Evolutionary conservation across 1,284 basidiomycete species (phyloP), one percentile per base, ranked within the genome.

Genomic region (Inonotus obliquus): DNA sequence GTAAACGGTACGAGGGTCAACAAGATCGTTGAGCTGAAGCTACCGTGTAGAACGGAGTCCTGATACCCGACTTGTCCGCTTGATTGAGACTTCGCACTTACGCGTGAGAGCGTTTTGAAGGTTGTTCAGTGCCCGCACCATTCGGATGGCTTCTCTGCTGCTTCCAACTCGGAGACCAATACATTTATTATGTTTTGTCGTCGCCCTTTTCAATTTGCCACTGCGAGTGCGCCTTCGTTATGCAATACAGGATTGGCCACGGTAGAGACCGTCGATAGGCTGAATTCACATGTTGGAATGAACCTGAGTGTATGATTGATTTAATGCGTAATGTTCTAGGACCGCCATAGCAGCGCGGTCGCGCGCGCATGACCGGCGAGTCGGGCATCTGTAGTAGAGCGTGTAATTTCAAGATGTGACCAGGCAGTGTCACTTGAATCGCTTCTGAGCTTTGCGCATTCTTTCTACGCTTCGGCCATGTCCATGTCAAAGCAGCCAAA

Each of bases 401-500:
- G 11, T 44, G 35, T 38, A 38, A 25, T 6, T 7, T 49, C 9
- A 7, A 23, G 32, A 2, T 35, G 51, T 52, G 51, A 32, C 27
- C 5, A 10, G 19, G 14, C 47, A 21, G 21, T 49, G 56, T 58
- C 41, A 57, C 55, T 35, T n/a, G 6, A 2, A 13, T 44, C 27
- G 44, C 56, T 58, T 58, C 56, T 38, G 27, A 32, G 47, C 19
- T 37, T 13, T 54, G 25, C 37, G 51, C 32, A 27, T 52, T 52
- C 51, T 54, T 54, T 39, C 19, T 58, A 48, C 56, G 44, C 56
- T 45, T 58, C 56, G 56, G 55, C 11, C 25, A 45, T 57, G 55
- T 58, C 56, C 35, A 58, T 19, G 27, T 23, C 23, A 41, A 23
- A 21, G 23, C 14, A n/a, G n/a, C n/a, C n/a, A n/a, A n/a, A n/a